Percentiles rank a stretch among this genome's conserved stretches.
phyloP scores from a whole-genome alignment of 2,329 filamentous ascomycete species.

The Colletotrichum zoysiae region DNA sequence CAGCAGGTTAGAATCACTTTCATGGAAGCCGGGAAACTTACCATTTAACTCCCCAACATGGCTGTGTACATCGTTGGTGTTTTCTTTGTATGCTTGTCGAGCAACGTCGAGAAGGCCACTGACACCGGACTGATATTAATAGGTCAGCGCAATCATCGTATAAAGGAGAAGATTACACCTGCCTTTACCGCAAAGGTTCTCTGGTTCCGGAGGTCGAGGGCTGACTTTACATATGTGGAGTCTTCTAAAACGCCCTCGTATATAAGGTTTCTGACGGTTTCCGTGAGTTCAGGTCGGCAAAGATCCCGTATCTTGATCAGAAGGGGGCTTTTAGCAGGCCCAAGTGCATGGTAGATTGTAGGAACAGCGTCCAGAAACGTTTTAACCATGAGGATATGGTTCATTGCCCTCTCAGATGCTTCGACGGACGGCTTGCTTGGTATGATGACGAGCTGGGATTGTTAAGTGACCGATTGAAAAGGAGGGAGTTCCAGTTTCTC shows the following conservation, averaged over 20 bases:
- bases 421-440: conserved; percentile 74
- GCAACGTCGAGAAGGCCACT: conserved; percentile 91
- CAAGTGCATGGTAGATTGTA: conserved; percentile 76
- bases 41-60: conserved; percentile 77
- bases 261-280: conserved; percentile 74
- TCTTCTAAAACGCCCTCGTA: conserved; percentile 81
- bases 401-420: conserved; percentile 83
- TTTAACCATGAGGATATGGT: conserved; percentile 89
- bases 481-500: background rate
- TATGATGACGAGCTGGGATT: conserved; percentile 77
- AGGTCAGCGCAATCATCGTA: background rate
- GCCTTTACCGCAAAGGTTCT: conserved; percentile 89
- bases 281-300: conserved; percentile 74
- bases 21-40: conserved; percentile 50
- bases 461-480: conserved; percentile 39
- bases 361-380: conserved; percentile 79
- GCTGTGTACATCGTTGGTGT: conserved; percentile 80
- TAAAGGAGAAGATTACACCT: conserved; percentile 2
- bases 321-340: conserved; percentile 72
- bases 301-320: conserved; percentile 76
- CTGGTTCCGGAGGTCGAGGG: conserved; percentile 90
- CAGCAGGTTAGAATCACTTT: background rate
- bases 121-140: conserved; percentile 75
- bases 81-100: conserved; percentile 89
- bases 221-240: conserved; percentile 80